phyloP scores from a whole-genome alignment of 495 filamentous ascomycete genomes.

The Podospora conica region DNA sequence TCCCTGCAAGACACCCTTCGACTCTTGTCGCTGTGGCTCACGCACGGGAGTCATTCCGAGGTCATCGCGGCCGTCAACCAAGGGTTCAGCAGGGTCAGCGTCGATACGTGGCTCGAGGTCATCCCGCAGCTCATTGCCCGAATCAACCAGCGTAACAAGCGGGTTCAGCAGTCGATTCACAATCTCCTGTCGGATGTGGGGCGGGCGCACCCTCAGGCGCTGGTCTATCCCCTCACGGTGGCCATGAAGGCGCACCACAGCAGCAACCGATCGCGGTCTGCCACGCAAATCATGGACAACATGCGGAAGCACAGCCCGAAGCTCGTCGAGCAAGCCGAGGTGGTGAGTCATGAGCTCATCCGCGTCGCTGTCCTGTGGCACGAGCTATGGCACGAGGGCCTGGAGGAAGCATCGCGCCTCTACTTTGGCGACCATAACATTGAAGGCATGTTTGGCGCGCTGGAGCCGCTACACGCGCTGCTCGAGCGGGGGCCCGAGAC shows the following conservation, averaged over 20 bases:
- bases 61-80: slow-evolving; percentile 83
- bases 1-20: slow-evolving; percentile 93
- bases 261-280: slow-evolving; percentile 73
- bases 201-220: slow-evolving; percentile 87
- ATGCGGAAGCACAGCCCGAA: slow-evolving; percentile 94
- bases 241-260: slow-evolving; percentile 86
- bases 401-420: slow-evolving; percentile 90
- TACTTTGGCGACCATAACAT: slow-evolving; percentile 94
- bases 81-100: slow-evolving; percentile 81
- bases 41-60: slow-evolving; percentile 79
- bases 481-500: slow-evolving; percentile 87
- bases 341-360: slow-evolving; percentile 91
- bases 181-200: slow-evolving; percentile 87
- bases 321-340: slow-evolving; percentile 89
- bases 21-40: slow-evolving; percentile 92
- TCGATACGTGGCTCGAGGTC: slow-evolving; percentile 97
- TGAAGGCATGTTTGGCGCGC: slow-evolving; percentile 89
- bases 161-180: slow-evolving; percentile 83
- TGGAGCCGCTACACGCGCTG: slow-evolving; percentile 85
- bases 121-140: slow-evolving; percentile 95
- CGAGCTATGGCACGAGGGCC: slow-evolving; percentile 97
- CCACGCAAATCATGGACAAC: slow-evolving; percentile 89
- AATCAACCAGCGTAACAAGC: slow-evolving; percentile 87
- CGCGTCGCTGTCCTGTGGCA: slow-evolving; percentile 97
- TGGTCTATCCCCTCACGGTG: slow-evolving; percentile 98